Percentiles rank a stretch among this genome's conserved stretches.
Evolutionary conservation across 352 stramenopile species (phyloP).

Genomic region (Phytophthora idaei): DNA sequence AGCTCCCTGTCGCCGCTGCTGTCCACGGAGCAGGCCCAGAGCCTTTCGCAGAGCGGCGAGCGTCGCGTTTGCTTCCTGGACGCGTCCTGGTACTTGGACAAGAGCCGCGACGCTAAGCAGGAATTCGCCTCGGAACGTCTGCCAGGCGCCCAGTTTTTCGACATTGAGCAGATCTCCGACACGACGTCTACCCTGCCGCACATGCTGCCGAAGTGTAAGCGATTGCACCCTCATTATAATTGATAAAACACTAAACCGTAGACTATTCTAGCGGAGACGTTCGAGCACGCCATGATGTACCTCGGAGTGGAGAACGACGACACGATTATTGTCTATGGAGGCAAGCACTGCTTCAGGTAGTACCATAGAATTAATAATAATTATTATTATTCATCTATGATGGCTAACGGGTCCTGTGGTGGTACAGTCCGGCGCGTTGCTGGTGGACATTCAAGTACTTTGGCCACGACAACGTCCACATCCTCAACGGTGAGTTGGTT

Average conservation of each 20-base stretch:
- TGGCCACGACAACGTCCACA: conserved; percentile 85
- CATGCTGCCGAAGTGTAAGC: conserved; percentile 72
- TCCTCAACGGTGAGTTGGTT: conserved; percentile 75
- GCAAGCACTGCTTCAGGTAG: conserved; percentile 83
- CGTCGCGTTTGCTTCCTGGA: conserved; percentile 70
- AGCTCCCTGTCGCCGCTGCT: conserved; percentile 50
- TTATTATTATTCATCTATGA: neutral
- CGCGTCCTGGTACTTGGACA: conserved; percentile 85
- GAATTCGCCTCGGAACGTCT: conserved; percentile 74
- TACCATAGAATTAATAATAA: neutral
- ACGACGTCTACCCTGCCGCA: conserved; percentile 76
- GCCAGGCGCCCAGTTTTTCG: conserved; percentile 89
- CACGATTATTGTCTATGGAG: conserved; percentile 83
- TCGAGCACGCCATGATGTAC: conserved; percentile 67
- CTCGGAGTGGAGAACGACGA: conserved; percentile 76
- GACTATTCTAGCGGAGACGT: conserved; percentile 47
- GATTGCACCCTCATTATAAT: neutral
- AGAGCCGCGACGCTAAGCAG: conserved; percentile 61
- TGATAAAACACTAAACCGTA: neutral
- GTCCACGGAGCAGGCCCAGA: conserved; percentile 57
- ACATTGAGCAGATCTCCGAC: conserved; percentile 90
- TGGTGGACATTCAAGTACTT: conserved; percentile 93
- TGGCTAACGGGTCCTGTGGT: neutral
- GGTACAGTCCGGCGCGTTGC: conserved; percentile 63
- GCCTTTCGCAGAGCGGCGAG: conserved; percentile 31